Percentiles rank a stretch among this genome's conserved stretches.
These are phyloP conservation scores for Wickerhamomyces sp. DNA, from an alignment of 1,139 yeast genomes.

Conservation along the genomic window DNA sequence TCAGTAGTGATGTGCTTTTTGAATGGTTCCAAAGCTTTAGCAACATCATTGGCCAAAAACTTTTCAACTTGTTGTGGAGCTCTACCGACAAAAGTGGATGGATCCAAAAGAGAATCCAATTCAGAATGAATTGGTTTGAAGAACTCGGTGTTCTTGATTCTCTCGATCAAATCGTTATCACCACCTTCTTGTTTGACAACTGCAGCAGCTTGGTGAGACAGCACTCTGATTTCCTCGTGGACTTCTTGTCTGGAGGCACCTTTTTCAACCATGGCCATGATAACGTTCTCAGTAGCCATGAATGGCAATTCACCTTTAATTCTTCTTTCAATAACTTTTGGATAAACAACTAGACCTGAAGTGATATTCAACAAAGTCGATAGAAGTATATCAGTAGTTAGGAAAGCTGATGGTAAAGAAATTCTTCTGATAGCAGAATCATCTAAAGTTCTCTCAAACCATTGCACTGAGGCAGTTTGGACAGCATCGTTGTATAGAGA, in stretches of 20 bases:
- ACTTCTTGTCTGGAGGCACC: slow-evolving; percentile 98
- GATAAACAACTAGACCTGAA: slow-evolving; percentile 94
- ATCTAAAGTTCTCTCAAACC: slow-evolving; percentile 99
- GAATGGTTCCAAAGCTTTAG: slow-evolving; percentile 73
- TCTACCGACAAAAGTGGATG: slow-evolving; percentile 94
- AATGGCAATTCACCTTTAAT: slow-evolving; percentile 93
- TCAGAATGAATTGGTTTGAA: slow-evolving; percentile 88
- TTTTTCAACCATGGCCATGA: slow-evolving; percentile 99
- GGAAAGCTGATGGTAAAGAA: slow-evolving; percentile 91
- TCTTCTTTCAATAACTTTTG: slow-evolving; percentile 97
- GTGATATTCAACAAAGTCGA: slow-evolving; percentile 89
- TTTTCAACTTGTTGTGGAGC: slow-evolving; percentile 98
- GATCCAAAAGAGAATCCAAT: slow-evolving; percentile 76
- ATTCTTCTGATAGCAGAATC: slow-evolving; percentile 98
- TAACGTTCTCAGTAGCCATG: slow-evolving; percentile 99
- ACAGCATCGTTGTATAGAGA: slow-evolving; percentile 88
- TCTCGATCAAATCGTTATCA: slow-evolving; percentile 91
- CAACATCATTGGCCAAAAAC: slow-evolving; percentile 81
- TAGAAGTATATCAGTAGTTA: slow-evolving; percentile 90
- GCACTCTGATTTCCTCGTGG: slow-evolving; percentile 95
- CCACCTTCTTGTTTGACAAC: slow-evolving; percentile 99
- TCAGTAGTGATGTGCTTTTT: slow-evolving; percentile 54
- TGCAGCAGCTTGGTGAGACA: slow-evolving; percentile 95
- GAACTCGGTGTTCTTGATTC: slow-evolving; percentile 73
- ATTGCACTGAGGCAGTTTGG: slow-evolving; percentile 95